These are phyloP conservation scores for Boechera divaricarpa DNA, from an alignment of 345 rosid species.

Conservation along the genomic window DNA sequence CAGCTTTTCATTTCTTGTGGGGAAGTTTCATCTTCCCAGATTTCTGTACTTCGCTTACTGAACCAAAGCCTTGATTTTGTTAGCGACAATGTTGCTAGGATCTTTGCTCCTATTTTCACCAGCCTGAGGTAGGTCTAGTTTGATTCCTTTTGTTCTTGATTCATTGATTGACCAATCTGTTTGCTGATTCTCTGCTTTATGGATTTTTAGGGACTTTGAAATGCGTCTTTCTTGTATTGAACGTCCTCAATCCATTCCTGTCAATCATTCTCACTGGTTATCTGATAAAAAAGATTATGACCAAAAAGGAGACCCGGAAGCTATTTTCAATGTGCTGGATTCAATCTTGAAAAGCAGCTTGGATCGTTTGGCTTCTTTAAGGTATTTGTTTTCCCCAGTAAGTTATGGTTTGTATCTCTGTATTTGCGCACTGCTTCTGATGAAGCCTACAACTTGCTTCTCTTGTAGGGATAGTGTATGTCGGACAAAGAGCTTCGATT, in stretches of 20 bases:
- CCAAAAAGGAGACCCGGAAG: slow-evolving; percentile 50
- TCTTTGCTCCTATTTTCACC: slow-evolving; percentile 40
- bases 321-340: slow-evolving; percentile 61
- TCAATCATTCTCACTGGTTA: slow-evolving; percentile 43
- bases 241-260: slow-evolving; percentile 25
- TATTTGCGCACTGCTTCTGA: not conserved
- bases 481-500: slow-evolving; percentile 37
- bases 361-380: slow-evolving; percentile 69
- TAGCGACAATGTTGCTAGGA: slow-evolving; percentile 50
- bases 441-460: slow-evolving; percentile 13
- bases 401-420: not conserved
- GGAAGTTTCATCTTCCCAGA: slow-evolving; percentile 48
- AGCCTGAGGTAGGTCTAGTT: slow-evolving; percentile 41
- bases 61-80: slow-evolving; percentile 54
- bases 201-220: slow-evolving; percentile 44
- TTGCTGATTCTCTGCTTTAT: slow-evolving; percentile 4
- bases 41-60: slow-evolving; percentile 47
- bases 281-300: slow-evolving; percentile 44
- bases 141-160: not conserved
- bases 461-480: slow-evolving; percentile 62
- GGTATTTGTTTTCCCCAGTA: slow-evolving; percentile 41
- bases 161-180: slow-evolving; percentile 13
- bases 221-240: slow-evolving; percentile 38
- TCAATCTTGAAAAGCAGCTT: slow-evolving; percentile 63
- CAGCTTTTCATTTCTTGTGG: slow-evolving; percentile 57